phyloP scores from a whole-genome alignment of 1,284 basidiomycete species.

The Rhodofomes roseus region DNA sequence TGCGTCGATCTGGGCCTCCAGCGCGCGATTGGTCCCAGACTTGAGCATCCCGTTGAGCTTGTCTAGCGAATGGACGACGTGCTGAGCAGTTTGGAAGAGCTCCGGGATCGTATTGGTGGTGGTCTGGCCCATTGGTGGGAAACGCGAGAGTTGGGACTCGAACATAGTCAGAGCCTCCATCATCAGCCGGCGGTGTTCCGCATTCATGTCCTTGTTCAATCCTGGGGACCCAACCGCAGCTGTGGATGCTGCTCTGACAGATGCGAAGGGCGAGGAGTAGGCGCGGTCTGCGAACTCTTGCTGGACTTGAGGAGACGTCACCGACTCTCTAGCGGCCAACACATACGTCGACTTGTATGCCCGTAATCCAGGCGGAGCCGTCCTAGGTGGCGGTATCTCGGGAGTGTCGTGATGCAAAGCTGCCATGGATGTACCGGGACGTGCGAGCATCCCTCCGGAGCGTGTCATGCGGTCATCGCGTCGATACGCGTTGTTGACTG shows the following conservation, averaged over 20 bases:
- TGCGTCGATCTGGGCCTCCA: conserved; percentile 69
- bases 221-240: conserved; percentile 5
- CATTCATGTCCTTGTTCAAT: conserved; percentile 17
- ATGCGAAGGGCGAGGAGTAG: conserved; percentile 22
- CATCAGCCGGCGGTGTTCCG: conserved; percentile 66
- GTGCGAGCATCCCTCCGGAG: conserved; percentile 15
- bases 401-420: conserved; percentile 29
- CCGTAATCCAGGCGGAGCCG: conserved; percentile 33
- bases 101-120: conserved; percentile 44
- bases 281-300: conserved; percentile 16
- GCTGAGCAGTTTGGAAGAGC: conserved; percentile 54
- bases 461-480: conserved; percentile 18
- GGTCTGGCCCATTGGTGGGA: conserved; percentile 40
- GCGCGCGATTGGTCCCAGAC: conserved; percentile 47
- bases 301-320: conserved; percentile 1
- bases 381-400: conserved; percentile 26
- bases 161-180: conserved; percentile 66
- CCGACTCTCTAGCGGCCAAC: conserved; percentile 19
- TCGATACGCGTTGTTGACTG: conserved; percentile 14
- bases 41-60: conserved; percentile 59
- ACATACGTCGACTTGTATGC: conserved; percentile 30
- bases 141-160: conserved; percentile 55
- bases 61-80: conserved; percentile 61
- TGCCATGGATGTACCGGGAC: conserved; percentile 54
- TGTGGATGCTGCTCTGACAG: conserved; percentile 12